Evolutionary conservation across 257 asterid species (phyloP).

Genomic region (Plantago ovata): DNA sequence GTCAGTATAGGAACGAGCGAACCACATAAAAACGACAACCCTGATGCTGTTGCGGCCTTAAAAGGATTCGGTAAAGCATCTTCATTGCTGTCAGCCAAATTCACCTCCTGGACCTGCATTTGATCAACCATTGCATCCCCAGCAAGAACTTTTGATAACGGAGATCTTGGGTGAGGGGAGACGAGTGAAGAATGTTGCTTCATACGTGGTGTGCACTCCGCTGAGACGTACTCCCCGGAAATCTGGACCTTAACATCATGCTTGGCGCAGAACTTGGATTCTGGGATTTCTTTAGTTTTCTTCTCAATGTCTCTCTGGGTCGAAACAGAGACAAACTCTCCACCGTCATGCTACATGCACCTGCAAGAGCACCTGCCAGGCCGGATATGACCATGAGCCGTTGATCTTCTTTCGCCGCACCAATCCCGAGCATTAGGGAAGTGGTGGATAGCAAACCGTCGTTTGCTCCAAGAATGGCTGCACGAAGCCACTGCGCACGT

Average conservation of each 20-base stretch:
- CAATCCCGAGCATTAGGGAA: conserved; percentile 59
- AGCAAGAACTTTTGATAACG: conserved; percentile 29
- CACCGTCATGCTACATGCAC: conserved; percentile 78
- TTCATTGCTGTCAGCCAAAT: background rate
- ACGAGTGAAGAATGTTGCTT: background rate
- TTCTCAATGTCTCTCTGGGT: conserved; percentile 52
- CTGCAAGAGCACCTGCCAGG: conserved; percentile 61
- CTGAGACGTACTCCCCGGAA: background rate
- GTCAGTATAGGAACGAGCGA: conserved; percentile 45
- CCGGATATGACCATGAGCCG: conserved; percentile 46
- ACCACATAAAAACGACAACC: conserved; percentile 47
- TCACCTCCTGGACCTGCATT: background rate
- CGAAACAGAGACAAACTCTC: conserved; percentile 61
- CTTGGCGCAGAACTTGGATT: background rate
- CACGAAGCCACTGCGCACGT: conserved; percentile 65
- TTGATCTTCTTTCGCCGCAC: conserved; percentile 56
- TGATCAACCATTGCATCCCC: conserved; percentile 5
- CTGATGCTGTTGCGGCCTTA: conserved; percentile 52
- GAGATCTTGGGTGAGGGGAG: conserved; percentile 32
- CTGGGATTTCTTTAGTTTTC: background rate
- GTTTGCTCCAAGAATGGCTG: conserved; percentile 69
- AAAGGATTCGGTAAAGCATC: conserved; percentile 40
- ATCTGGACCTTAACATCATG: background rate
- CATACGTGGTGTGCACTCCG: background rate
- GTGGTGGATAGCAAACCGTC: conserved; percentile 62